Percentiles rank a stretch among this genome's conserved stretches.
These are phyloP conservation scores for Zelopaecilomyces penicillatus DNA, from an alignment of 2,329 filamentous ascomycete species.

Conservation along the genomic window DNA sequence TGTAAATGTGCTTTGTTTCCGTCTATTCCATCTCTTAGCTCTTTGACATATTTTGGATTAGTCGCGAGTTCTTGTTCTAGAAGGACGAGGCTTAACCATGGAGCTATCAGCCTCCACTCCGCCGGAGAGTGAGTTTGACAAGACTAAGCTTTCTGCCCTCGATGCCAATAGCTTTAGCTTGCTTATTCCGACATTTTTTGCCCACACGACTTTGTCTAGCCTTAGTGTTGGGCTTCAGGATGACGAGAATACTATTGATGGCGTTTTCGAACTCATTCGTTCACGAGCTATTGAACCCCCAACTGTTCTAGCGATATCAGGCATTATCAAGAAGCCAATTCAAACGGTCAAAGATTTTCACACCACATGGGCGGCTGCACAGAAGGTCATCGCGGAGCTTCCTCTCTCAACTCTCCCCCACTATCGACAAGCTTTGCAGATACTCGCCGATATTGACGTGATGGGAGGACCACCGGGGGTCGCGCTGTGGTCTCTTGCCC, in stretches of 20 bases:
- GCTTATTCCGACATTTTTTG: no score
- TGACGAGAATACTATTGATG: not conserved
- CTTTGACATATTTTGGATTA: no score
- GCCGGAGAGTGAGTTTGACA: no score
- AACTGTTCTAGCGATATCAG: not conserved
- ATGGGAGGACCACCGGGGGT: not conserved
- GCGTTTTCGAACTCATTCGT: not conserved
- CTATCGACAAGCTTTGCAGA: not conserved
- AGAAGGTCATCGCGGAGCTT: not conserved
- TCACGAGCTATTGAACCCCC: not conserved
- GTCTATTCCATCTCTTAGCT: no score
- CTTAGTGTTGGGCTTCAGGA: no score
- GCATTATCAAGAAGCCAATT: not conserved
- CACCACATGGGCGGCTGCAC: not conserved
- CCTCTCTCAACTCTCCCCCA: conserved; percentile 1
- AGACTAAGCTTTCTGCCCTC: no score
- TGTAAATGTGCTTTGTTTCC: no score
- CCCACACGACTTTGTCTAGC: no score
- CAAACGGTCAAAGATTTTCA: not conserved
- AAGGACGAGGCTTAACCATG: no score
- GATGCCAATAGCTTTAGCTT: no score
- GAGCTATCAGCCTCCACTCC: no score
- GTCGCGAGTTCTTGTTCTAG: no score
- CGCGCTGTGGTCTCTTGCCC: not conserved
- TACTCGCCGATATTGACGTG: not conserved